Conservation (phyloP, 2,329 filamentous ascomycete species). For the Alternaria consortialis region DNA sequence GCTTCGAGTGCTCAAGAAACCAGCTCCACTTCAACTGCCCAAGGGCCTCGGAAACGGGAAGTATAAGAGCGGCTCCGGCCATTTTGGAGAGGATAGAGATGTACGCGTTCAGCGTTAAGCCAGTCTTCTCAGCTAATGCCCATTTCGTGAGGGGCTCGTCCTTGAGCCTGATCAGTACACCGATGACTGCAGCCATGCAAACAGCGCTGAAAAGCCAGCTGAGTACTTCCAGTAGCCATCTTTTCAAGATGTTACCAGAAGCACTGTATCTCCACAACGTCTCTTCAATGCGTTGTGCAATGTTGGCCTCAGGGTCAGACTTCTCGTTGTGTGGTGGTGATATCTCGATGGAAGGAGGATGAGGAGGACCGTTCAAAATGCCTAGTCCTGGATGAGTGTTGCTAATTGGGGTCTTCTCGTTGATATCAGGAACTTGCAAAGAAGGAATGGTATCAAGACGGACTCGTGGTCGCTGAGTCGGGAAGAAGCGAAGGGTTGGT, state of each 20-base stretch:
- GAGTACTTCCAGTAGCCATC: slow-evolving; percentile 38
- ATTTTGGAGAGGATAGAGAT: slow-evolving; percentile 42
- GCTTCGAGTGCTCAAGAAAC: slow-evolving; percentile 38
- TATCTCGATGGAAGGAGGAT: slow-evolving; percentile 21
- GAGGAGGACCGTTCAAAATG: slow-evolving; percentile 4
- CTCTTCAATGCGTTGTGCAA: slow-evolving; percentile 38
- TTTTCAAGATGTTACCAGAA: slow-evolving; percentile 28
- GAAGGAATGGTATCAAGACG: too few relatives aligned
- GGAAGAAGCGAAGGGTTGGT: slow-evolving; percentile 31
- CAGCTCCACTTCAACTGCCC: slow-evolving; percentile 51
- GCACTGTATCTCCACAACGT: slow-evolving; percentile 25
- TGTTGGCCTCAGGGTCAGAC: slow-evolving; percentile 9
- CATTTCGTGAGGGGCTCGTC: slow-evolving; percentile 19
- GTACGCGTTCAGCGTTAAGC: slow-evolving; percentile 39
- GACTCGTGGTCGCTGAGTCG: slow-evolving; percentile 17
- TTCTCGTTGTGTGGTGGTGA: slow-evolving; percentile 16
- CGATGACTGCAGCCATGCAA: slow-evolving; percentile 35
- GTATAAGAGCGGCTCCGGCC: slow-evolving; percentile 37
- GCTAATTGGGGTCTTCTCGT: slow-evolving; percentile 22
- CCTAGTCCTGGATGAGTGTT: slow-evolving; percentile 9
- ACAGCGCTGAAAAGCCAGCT: slow-evolving; percentile 39
- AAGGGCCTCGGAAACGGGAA: slow-evolving; percentile 42
- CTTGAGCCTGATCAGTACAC: slow-evolving; percentile 16
- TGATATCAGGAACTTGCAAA: too few relatives aligned
- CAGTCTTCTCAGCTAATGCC: slow-evolving; percentile 9